These are phyloP conservation scores for Pholiota molesta DNA, from an alignment of 768 basidiomycete species.

Conservation along the genomic window DNA sequence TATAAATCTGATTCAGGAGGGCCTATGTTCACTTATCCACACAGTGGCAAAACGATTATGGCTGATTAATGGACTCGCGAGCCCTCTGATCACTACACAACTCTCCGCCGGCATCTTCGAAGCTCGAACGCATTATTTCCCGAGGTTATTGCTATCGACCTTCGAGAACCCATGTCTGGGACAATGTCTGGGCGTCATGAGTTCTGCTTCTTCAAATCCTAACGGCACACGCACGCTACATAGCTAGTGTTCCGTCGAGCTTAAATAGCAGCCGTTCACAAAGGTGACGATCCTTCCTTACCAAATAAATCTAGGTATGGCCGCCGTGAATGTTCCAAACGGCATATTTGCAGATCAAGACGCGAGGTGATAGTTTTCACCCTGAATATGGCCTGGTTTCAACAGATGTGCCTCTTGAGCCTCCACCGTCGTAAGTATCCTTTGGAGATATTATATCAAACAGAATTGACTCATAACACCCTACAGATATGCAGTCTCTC, in stretches of 20 bases:
- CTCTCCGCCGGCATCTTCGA: neutral
- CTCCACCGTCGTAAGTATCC: neutral
- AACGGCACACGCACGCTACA: neutral
- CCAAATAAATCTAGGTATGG: neutral
- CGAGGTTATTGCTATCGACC: neutral
- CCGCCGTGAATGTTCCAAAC: neutral
- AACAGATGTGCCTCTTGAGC: neutral
- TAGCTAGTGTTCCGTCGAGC: neutral
- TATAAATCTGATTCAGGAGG: neutral
- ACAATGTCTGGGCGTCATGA: neutral
- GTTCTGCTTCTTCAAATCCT: neutral
- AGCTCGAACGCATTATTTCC: neutral
- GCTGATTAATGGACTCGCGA: neutral
- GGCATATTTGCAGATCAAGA: neutral
- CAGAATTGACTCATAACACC: neutral
- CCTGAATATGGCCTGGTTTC: neutral
- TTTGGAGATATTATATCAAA: neutral
- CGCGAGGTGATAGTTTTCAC: neutral
- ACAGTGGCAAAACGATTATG: neutral
- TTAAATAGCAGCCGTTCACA: neutral
- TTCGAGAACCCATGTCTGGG: neutral
- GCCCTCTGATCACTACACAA: neutral
- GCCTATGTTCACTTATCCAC: neutral
- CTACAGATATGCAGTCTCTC: slow-evolving; percentile 3
- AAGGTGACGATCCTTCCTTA: neutral